A percentile compares a stretch with the other conserved stretches of the same genome.
Conservation (phyloP, 2,329 filamentous ascomycete species). For the Trichoderma hamatum region DNA sequence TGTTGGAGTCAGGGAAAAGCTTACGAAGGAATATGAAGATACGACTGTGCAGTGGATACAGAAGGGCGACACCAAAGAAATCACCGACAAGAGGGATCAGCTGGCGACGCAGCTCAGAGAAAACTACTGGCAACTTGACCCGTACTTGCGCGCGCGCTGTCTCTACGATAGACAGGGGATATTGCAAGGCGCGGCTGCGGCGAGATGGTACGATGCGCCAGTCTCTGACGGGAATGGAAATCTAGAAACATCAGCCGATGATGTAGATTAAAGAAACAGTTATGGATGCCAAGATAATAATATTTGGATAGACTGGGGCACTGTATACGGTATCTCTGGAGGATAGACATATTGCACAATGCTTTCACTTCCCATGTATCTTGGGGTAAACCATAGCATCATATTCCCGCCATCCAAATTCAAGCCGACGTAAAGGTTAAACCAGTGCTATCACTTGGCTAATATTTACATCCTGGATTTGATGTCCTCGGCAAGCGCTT, state of each 20-base stretch:
- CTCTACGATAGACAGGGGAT: conserved; percentile 82
- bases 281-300: neutral
- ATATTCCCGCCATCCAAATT: neutral
- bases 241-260: conserved; percentile 20
- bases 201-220: conserved; percentile 47
- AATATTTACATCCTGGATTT: conserved; percentile 78
- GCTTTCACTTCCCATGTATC: neutral
- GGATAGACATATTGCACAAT: conserved; percentile 9
- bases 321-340: conserved; percentile 4
- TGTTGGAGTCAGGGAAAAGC: conserved; percentile 61
- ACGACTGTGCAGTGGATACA: conserved; percentile 76
- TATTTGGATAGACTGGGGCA: conserved; percentile 8
- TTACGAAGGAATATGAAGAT: conserved; percentile 75
- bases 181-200: conserved; percentile 65
- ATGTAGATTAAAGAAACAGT: conserved; percentile 23
- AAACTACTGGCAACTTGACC: conserved; percentile 90
- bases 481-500: conserved; percentile 78
- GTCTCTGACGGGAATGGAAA: neutral
- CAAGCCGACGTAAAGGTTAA: neutral
- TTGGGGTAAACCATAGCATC: neutral
- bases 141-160: conserved; percentile 80
- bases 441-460: neutral
- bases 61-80: conserved; percentile 47
- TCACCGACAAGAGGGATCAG: conserved; percentile 61
- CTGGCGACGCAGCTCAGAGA: conserved; percentile 66